Evolutionary conservation across 2,329 filamentous ascomycete species (phyloP), one percentile per base, ranked within the genome.

Genomic region (Alternaria hordeiaustralica): DNA sequence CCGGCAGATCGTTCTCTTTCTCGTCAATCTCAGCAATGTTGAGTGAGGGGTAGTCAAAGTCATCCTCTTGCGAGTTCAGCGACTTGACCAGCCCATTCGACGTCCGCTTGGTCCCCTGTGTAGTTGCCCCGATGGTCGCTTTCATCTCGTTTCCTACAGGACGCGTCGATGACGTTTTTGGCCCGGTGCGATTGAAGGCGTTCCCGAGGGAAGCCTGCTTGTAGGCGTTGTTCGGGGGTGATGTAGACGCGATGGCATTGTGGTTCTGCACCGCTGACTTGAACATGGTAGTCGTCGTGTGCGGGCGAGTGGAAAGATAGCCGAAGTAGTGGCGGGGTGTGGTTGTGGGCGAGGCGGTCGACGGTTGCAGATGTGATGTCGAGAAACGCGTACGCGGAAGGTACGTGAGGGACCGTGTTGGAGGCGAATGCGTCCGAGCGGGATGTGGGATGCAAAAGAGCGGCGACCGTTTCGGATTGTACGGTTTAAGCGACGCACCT

Each of bases 31-130:
- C 71, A 4, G 66, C 66, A 26, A 75, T 69, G 45, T 66, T 72
- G n/a, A 76, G 63, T 4, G 71, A 54, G 6, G 75, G 71, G 55
- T 78, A 77, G 18, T 75, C 69, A 43, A 79, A 75, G 1, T 66
- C 46, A 36, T 78, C 73, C 21, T 80, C 79, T 36, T 81, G 75
- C 6, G 71, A 74, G 36, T 70, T 69, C 65, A 83, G 68, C 26
- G 77, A 78, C 72, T 85, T 85, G 15, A 80, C 81, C 25, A 85
- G 69, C 15, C 84, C 84, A 69, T 78, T 84, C 20, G 82, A 79
- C 7, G 79, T 83, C 51, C 84, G 74, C 75, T 86, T 86, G 44
- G 82, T 72, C 0, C 81, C 81, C 47, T 76, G 68, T 23, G 62
- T 58, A 26, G 71, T 33, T 13, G 64, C 60, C 60, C 63, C n/a